Evolutionary conservation across 257 asterid species (phyloP), one percentile per base, ranked within the genome.

Genomic region (Rehmannia glutinosa): DNA sequence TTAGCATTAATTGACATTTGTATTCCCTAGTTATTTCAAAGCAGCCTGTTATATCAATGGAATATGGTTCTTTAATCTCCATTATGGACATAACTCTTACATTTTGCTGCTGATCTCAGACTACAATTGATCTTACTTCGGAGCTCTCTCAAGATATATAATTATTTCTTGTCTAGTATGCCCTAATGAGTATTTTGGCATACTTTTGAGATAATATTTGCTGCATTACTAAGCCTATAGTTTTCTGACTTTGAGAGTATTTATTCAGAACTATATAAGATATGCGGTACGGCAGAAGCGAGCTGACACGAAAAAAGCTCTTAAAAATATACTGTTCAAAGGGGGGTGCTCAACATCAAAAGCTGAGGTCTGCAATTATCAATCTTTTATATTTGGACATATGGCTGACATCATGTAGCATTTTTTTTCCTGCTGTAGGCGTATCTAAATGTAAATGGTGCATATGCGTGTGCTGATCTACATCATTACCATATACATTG

Each of bases 201-300:
- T 39, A 6, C 15, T 41, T 46, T 39, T n/a, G n/a, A n/a, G n/a
- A 39, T 45, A 19, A 1, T 23, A 13, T 43, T 36, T 15, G 6
- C 15, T 19, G 36, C 51, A 4, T 45, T 47, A 12, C 23, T 28
- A 57, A 63, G 15, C 45, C 21, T 70, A 45, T 8, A 32, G 28
- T 53, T 59, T 65, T 64, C 43, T 77, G 33, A 73, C 68, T 24
- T 51, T 53, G 68, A 35, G 39, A 19, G 23, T 43, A 32, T 71
- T 49, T 12, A 50, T 78, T 39, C 92, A 90, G 97, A 47, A 74
- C 70, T 69, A 72, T 69, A 74, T 78, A 71, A 82, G 86, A 66
- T 86, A 69, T 72, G 73, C 58, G 49, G 85, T 77, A 52, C 82
- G 92, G 47, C 80, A 83, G 74, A 91, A 89, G 83, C 87, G 94